Base-by-base conservation (phyloP, 306 rosid genomes). In the Delonix regia region DNA sequence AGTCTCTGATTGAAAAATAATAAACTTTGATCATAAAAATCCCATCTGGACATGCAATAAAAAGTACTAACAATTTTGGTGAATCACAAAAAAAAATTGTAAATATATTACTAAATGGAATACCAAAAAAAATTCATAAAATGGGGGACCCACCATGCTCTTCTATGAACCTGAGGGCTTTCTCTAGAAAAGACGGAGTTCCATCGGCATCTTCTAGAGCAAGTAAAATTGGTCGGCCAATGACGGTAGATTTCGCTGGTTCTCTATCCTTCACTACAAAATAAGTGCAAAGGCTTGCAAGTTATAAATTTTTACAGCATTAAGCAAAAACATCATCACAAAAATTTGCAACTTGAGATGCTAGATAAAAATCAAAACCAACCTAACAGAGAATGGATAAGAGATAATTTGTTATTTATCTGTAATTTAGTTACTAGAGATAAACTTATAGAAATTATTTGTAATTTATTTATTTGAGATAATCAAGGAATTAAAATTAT, bases 121-220 rank as follows among this genome's bases (percentile, higher is more conserved):
- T 57, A 55, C 38, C 41, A 59, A 33, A 78, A 62, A 38, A 19
- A 73, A 24, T 69, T 36, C n/a, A 60, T 59, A 25, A 4, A 59
- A 4, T 25, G 24, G 34, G n/a, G 62, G 78, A 83, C 89, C 51
- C 79, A 96, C 99, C 99, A 39, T 91, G 85, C 47, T 83, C 89
- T 88, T 96, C 99, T 34, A 96, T 74, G 42, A 90, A 96, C 64
- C 78, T 86, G 34, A 96, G 89, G 69, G 97, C 97, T 88, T 96
- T 96, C 88, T 96, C 99, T 83, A 96, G 83, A 85, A 96, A 96
- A 70, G 98, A 87, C 25, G 99, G 98, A 76, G 93, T 66, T 83
- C 99, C 99, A 83, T 96, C 98, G 63, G 83, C 96, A 70, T 96
- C 99, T 83, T 96, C 99, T 85, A 96, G 71, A 69, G 98, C 98